Conservation (phyloP, 495 filamentous ascomycete species). For the Talaromyces liani region DNA sequence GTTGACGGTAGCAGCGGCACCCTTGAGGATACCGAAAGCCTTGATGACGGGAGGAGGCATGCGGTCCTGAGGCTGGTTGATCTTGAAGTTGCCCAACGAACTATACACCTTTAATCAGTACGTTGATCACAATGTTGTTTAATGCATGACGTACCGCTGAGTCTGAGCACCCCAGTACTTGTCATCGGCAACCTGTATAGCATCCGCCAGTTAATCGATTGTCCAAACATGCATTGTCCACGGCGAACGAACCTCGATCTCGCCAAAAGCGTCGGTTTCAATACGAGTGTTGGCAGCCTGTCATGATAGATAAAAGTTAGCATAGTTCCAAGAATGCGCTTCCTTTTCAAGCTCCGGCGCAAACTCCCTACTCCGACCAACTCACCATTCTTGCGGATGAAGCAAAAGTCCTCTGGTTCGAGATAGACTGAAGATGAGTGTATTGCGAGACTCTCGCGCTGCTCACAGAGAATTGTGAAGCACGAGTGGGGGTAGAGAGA, state of each 20-base stretch:
- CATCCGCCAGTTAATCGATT: conserved; percentile 15
- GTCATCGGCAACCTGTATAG: conserved; percentile 67
- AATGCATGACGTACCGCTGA: conserved; percentile 54
- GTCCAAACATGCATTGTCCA: background rate
- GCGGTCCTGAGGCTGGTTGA: conserved; percentile 98
- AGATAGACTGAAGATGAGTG: conserved; percentile 33
- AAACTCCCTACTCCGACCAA: background rate
- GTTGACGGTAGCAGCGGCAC: conserved; percentile 92
- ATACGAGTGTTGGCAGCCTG: conserved; percentile 49
- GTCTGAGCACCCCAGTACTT: conserved; percentile 99
- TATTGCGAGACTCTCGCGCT: conserved; percentile 17
- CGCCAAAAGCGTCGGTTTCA: conserved; percentile 96
- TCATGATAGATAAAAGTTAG: background rate
- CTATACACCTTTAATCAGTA: conserved; percentile 24
- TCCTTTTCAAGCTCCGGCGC: background rate
- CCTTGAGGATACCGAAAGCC: conserved; percentile 97
- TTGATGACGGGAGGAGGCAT: conserved; percentile 90
- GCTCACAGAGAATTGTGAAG: background rate
- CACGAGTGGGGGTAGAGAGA: conserved; percentile 8
- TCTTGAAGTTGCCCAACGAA: conserved; percentile 93
- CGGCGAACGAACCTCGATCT: conserved; percentile 53
- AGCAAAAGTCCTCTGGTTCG: conserved; percentile 36
- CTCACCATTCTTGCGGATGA: conserved; percentile 39
- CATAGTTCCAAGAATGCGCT: background rate
- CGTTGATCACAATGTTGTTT: background rate